Evolutionary conservation across 306 rosid genomes (phyloP).

Genomic region (Lathyrus aphaca): DNA sequence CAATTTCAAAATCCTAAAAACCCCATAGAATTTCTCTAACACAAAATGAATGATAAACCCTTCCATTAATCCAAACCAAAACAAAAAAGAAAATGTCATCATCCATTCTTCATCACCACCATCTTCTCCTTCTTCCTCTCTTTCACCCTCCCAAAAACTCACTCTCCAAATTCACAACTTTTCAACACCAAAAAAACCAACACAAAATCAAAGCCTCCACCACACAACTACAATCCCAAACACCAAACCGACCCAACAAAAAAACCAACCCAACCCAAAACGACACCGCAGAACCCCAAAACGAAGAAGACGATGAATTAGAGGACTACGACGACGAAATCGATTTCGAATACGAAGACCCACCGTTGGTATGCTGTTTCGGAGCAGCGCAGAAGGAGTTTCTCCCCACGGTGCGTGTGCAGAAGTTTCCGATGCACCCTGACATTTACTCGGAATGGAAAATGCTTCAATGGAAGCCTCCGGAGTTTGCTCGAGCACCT

Average conservation of each 20-base stretch:
- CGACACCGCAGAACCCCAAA: constrained; percentile 38
- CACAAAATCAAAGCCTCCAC: constrained; percentile 39
- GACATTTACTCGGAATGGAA: constrained; percentile 91
- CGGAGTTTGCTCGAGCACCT: constrained; percentile 83
- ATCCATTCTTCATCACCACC: constrained; percentile 40
- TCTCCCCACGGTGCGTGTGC: constrained; percentile 80
- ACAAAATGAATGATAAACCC: constrained; percentile 56
- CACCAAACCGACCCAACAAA: constrained; percentile 64
- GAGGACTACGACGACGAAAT: constrained; percentile 72
- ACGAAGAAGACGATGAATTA: neutral
- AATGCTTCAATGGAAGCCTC: constrained; percentile 97
- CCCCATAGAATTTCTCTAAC: constrained; percentile 35
- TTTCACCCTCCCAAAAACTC: constrained; percentile 33
- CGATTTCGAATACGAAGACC: constrained; percentile 66
- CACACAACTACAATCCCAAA: constrained; percentile 42
- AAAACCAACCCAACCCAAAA: constrained; percentile 54
- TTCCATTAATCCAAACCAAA: constrained; percentile 32
- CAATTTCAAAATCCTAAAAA: neutral
- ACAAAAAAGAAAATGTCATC: constrained; percentile 59
- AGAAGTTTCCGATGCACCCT: constrained; percentile 71
- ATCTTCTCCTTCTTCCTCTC: constrained; percentile 40
- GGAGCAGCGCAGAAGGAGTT: constrained; percentile 84
- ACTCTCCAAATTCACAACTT: constrained; percentile 5
- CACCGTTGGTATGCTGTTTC: constrained; percentile 85
- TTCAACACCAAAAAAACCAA: neutral